Evolutionary conservation across 2,329 filamentous ascomycete species (phyloP), one percentile per base, ranked within the genome.

Genomic region (Xylaria sp.): DNA sequence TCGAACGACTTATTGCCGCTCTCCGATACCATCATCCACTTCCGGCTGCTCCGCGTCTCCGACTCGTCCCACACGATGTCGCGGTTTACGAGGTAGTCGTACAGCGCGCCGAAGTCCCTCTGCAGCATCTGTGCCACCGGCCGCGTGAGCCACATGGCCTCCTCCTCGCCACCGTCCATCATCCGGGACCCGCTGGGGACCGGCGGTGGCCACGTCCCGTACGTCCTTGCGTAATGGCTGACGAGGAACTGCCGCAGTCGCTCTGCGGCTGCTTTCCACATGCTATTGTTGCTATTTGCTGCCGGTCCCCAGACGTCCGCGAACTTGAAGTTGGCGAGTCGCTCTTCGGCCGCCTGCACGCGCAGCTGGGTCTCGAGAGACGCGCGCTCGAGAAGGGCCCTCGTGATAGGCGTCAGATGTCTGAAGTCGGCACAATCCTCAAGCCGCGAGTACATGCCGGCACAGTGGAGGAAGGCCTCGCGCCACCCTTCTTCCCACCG

Each of bases 51-150:
- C 0, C 88, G 82, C 57, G 87, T 87, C 75, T 91, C 89, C 0
- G 85, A 86, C 23, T 85, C 85, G 65, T 91, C 89, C 89, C 90
- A 93, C 0, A 86, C 77, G 4, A 92, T 85, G 56, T 91, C 88
- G 5, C 89, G 85, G 77, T 92, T 87, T 18, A 93, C 90, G 1
- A 92, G 81, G 70, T 91, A 92, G 74, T 92, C 90, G 74, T 93
- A 93, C 1, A 93, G 80, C 0, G 88, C 87, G 2, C 89, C 88
- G 73, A 93, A 92, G 72, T 92, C 91, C 39, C 82, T 83, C 72
- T 91, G 89, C n/a, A 93, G 77, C 2, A 82, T 82, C 56, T 85
- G 83, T 0, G 85, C 85, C 20, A 91, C 77, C 2, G 83, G 85
- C 50, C 90, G 83, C 4, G 86, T 90, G 13, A 92, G 82, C 90